These are phyloP conservation scores for Boletellus emodensis DNA, from an alignment of 768 basidiomycete genomes.

Conservation along the genomic window DNA sequence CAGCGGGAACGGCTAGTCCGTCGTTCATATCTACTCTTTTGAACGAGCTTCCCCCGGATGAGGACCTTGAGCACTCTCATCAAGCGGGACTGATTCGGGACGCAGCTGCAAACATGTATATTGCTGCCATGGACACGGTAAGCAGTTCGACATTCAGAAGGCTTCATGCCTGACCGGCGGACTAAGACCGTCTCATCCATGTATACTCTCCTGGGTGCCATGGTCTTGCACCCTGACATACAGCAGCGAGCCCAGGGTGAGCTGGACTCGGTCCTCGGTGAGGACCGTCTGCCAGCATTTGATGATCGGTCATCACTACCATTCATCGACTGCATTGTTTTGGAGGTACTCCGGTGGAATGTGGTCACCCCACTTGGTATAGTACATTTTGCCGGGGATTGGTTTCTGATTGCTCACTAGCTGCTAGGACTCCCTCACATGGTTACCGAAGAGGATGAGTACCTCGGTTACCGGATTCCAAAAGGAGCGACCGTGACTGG, in stretches of 20 bases:
- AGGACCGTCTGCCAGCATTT: conserved; percentile 10
- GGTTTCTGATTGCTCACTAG: background rate
- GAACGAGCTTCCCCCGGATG: conserved; percentile 7
- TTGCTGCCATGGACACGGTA: conserved; percentile 12
- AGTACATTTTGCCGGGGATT: background rate
- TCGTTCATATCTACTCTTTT: conserved; percentile 11
- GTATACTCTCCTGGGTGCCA: conserved; percentile 9
- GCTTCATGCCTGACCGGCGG: background rate
- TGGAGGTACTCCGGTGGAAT: conserved; percentile 11
- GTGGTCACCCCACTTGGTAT: conserved; percentile 12
- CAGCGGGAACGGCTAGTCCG: conserved; percentile 3
- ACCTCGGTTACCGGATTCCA: conserved; percentile 38
- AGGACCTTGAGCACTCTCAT: conserved; percentile 3
- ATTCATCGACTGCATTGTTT: conserved; percentile 13
- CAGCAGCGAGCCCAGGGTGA: conserved; percentile 11
- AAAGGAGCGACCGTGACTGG: conserved; percentile 37
- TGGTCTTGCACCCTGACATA: conserved; percentile 12
- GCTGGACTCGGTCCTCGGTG: conserved; percentile 10
- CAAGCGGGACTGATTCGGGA: conserved; percentile 11
- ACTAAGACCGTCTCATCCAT: conserved; percentile 6
- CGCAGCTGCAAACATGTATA: conserved; percentile 8
- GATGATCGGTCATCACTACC: conserved; percentile 12
- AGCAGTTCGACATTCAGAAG: background rate
- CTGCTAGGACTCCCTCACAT: conserved; percentile 30
- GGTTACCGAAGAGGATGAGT: conserved; percentile 28